phyloP scores from a whole-genome alignment of 352 stramenopile species.

The Phytophthora crassamura region DNA sequence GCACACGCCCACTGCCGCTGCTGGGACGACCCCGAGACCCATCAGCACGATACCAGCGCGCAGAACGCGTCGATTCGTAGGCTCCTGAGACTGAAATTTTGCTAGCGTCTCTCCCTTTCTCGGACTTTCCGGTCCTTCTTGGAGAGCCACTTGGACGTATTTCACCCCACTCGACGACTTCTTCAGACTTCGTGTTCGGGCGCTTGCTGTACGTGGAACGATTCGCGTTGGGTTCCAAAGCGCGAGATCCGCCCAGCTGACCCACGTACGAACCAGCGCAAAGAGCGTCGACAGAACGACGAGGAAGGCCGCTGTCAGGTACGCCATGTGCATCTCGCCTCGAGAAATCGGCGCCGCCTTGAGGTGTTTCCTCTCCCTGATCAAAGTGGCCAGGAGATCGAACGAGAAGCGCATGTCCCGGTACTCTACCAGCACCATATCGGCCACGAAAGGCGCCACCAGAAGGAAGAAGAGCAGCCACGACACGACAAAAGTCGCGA shows the following conservation, averaged over 20 bases:
- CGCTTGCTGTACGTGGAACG: neutral
- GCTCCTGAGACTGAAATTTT: too few relatives aligned
- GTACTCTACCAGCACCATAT: conserved; percentile 41
- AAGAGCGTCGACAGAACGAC: conserved; percentile 15
- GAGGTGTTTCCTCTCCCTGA: conserved; percentile 34
- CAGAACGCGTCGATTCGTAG: neutral
- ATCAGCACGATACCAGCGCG: conserved; percentile 1
- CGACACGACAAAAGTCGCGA: neutral
- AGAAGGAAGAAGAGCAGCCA: conserved; percentile 26
- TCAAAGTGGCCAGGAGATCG: conserved; percentile 23
- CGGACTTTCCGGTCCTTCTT: neutral
- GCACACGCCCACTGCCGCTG: neutral
- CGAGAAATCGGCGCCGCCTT: conserved; percentile 35
- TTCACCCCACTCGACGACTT: neutral
- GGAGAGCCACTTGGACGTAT: conserved; percentile 2
- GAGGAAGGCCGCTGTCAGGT: conserved; percentile 18
- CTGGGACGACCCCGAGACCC: conserved; percentile 6
- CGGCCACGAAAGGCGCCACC: conserved; percentile 35
- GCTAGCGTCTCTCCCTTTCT: neutral
- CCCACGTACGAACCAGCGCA: conserved; percentile 3
- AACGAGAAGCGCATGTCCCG: conserved; percentile 46
- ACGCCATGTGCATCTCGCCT: conserved; percentile 32
- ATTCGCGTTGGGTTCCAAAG: conserved; percentile 14
- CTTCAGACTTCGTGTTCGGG: neutral
- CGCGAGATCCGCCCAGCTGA: conserved; percentile 2